Conservation (phyloP, 2,329 filamentous ascomycete genomes). For the Colletotrichum tamarilloi region DNA sequence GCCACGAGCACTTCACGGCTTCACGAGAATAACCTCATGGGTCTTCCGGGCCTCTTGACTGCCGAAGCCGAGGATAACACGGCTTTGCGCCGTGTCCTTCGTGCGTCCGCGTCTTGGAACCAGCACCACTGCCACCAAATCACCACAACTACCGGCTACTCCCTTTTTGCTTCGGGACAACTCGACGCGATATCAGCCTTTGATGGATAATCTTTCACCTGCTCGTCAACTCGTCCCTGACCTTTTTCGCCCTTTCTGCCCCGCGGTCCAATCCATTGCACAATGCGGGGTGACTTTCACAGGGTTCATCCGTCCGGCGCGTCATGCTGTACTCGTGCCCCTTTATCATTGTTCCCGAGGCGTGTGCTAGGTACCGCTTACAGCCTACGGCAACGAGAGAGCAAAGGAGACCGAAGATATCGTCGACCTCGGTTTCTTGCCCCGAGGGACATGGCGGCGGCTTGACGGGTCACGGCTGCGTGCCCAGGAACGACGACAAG, state of each 20-base stretch:
- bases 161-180: conserved; percentile 14
- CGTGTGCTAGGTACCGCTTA: background rate
- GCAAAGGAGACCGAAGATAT: conserved; percentile 21
- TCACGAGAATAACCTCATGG: conserved; percentile 1
- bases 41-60: conserved; percentile 10
- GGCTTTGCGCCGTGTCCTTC: conserved; percentile 23
- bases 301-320: background rate
- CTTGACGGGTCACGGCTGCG: background rate
- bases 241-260: conserved; percentile 37
- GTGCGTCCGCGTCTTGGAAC: conserved; percentile 11
- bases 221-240: conserved; percentile 36
- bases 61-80: conserved; percentile 36
- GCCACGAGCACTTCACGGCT: conserved; percentile 27
- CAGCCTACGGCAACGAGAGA: background rate
- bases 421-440: conserved; percentile 4
- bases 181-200: conserved; percentile 30
- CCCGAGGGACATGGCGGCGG: conserved; percentile 5
- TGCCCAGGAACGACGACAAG: background rate
- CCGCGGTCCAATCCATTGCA: background rate
- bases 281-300: conserved; percentile 1
- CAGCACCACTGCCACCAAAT: background rate
- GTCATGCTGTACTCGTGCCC: conserved; percentile 2
- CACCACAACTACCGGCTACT: background rate
- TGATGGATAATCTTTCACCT: background rate
- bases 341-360: background rate